phyloP scores from a whole-genome alignment of 2,329 filamentous ascomycete species.

The Fusarium acutatum region DNA sequence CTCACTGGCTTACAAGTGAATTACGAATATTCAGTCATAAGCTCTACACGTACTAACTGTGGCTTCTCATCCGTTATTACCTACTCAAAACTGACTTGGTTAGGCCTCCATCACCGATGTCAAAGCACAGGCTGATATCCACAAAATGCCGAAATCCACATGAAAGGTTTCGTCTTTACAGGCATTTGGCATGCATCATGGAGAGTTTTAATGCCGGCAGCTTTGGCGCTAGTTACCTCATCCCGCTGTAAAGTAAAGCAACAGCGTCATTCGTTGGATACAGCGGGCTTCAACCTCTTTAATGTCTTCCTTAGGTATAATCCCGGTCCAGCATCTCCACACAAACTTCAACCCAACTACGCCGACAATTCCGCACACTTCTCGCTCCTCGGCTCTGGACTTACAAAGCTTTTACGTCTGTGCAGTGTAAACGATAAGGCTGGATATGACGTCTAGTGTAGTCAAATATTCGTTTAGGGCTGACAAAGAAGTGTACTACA shows the following conservation, averaged over 20 bases:
- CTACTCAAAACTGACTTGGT: neutral
- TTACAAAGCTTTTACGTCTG: neutral
- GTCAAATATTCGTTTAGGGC: neutral
- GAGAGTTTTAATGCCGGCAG: slow-evolving; percentile 3
- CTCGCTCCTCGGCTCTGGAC: neutral
- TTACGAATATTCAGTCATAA: slow-evolving; percentile 6
- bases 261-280: slow-evolving; percentile 7
- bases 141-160: neutral
- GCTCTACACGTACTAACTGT: neutral
- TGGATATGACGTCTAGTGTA: slow-evolving; percentile 7
- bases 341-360: neutral
- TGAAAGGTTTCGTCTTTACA: neutral
- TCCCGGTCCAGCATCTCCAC: neutral
- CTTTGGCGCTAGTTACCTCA: slow-evolving; percentile 6
- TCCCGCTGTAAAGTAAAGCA: neutral
- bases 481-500: neutral
- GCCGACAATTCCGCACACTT: slow-evolving; percentile 14
- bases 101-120: neutral
- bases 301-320: neutral
- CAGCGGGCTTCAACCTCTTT: neutral
- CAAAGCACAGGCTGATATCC: neutral
- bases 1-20: neutral
- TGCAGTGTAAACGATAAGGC: slow-evolving; percentile 10
- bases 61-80: neutral
- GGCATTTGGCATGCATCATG: neutral